Conservation (phyloP, 2,329 filamentous ascomycete species). For the Calonectria multiphialidica region DNA sequence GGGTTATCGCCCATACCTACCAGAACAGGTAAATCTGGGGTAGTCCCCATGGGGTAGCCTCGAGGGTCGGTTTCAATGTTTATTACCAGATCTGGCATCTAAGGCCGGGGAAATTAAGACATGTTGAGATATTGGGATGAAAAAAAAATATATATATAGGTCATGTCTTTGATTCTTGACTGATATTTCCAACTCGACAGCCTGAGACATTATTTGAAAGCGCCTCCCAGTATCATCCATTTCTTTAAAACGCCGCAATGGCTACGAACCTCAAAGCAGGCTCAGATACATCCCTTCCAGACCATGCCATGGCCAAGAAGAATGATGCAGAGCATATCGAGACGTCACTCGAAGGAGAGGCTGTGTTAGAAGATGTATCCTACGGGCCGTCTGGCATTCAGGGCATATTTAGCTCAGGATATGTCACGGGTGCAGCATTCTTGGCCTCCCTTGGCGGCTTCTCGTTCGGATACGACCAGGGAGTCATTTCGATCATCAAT, state of each 20-base stretch:
- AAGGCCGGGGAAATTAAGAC: not conserved
- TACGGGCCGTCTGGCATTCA: not conserved
- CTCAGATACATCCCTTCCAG: not conserved
- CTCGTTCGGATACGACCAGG: not conserved
- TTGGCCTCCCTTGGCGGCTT: not conserved
- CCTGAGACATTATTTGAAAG: not conserved
- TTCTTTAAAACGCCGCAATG: not conserved
- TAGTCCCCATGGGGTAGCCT: not conserved
- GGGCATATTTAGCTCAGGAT: not conserved
- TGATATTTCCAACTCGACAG: not conserved
- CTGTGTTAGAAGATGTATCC: not conserved
- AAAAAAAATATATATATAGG: constrained; percentile 3
- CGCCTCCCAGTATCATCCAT: not conserved
- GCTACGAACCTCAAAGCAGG: not conserved
- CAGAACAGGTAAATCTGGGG: not conserved
- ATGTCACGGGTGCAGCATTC: constrained; percentile 1
- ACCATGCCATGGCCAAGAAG: not conserved
- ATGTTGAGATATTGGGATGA: not conserved
- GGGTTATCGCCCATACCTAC: not conserved
- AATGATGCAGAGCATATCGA: not conserved
- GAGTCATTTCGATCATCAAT: constrained; percentile 1
- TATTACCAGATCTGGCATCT: not conserved
- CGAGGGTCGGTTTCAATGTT: not conserved
- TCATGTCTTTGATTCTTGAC: not conserved
- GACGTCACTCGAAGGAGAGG: not conserved